Evolutionary conservation across 352 stramenopile genomes (phyloP), one percentile per base, ranked within the genome.

Genomic region (Phytophthora agathidicida): DNA sequence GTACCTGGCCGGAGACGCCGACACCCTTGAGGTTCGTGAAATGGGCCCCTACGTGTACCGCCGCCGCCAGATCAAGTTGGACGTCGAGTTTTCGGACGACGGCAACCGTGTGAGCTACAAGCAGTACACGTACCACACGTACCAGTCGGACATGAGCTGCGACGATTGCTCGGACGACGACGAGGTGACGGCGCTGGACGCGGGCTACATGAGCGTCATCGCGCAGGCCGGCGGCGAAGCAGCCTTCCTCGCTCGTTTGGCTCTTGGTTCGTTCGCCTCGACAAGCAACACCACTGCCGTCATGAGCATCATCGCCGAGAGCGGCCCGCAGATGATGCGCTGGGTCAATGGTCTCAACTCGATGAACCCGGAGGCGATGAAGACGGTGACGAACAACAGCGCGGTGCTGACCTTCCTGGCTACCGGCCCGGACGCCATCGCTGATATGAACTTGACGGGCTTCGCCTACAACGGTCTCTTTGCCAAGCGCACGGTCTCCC

Each of bases 121-220:
- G 63, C 61, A 68, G 50, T 90, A 90, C 76, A 81, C 68, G 52
- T 86, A 86, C 71, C 77, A 88, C 70, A 83, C 60, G 56, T 90
- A 75, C 38, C 57, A 76, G n/a, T 5, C 56, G 7, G 59, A 71
- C 7, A 45, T 67, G 62, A 87, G 75, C 39, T 93, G 83, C 52
- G 42, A 54, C 11, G 69, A 44, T 7, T 93, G 83, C 65, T 62
- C 51, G 7, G 80, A 91, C 26, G 42, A 42, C 5, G 83, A 91
- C 52, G 16, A 73, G 38, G 72, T 86, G 35, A 70, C 73, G 13
- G 53, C 62, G 24, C 73, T 76, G 42, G 83, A 93, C 56, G 35
- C 70, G 24, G 77, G 73, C 2, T 93, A 93, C 73, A 60, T 93
- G 56, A 88, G 80, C 42, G 81, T 91, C 30, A 83, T 93, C 23